Base-by-base conservation (phyloP, 1,284 basidiomycete species). In the Ganoderma multipileum region DNA sequence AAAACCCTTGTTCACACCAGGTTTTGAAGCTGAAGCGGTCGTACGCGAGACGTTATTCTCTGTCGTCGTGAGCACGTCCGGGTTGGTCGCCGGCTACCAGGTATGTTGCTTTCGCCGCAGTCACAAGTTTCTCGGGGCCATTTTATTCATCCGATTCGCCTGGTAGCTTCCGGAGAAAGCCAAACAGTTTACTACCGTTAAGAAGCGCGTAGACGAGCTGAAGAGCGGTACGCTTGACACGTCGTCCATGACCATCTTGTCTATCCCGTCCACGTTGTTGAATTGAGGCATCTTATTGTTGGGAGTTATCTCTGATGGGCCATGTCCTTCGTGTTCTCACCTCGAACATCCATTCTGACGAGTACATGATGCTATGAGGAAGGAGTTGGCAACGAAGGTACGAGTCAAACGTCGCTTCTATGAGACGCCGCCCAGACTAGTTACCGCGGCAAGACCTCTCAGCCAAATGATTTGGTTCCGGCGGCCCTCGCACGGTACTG, bases 31-130 rank as follows among this genome's bases (percentile, higher is more conserved):
- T 0, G 60, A 62, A 28, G 64, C 64, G 1, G 18, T 33, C 9
- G 68, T 72, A 6, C 68, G 62, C 8, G 89, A 91, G 75, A 92
- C 91, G 0, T 69, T 92, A 0, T 86, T 93, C 75, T 93, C 87
- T 71, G 87, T 88, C 1, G 83, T 89, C 30, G 89, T 90, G 0
- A 90, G 89, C 71, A 91, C 90, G 0, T 93, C 91, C 0, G 91
- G 87, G 0, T 82, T 88, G 18, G 91, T 92, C 0, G 84, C 86
- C 9, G 81, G 81, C 36, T 88, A 89, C 74, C 88, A 91, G 82
- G 91, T 89, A 41, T 62, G 81, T 70, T 50, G 39, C 42, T 2
- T 6, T 11, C 12, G 3, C 28, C n/a, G 28, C 61, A n/a, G 8
- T 30, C 8, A 6, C 6, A 0, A 41, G 8, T 20, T 12, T 23